These are phyloP conservation scores for Solanum tarapatanum DNA, from an alignment of 257 asterid genomes.

Conservation along the genomic window DNA sequence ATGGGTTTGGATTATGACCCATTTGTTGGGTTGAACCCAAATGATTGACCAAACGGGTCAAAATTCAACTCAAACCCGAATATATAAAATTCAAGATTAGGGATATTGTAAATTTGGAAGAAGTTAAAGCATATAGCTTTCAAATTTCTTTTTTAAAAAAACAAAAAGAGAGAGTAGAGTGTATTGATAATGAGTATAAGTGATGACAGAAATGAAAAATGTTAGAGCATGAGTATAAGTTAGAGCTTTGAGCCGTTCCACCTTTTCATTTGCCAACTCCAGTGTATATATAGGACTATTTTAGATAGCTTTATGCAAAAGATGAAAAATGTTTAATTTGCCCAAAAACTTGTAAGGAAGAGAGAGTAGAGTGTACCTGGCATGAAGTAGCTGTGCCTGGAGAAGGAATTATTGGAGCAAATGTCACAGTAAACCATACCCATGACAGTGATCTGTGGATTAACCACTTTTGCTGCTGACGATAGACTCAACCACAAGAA, in stretches of 20 bases:
- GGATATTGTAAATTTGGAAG: neutral
- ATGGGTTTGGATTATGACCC: neutral
- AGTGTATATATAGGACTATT: neutral
- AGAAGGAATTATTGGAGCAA: conserved; percentile 87
- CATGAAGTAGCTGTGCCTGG: conserved; percentile 86
- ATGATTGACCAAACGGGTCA: neutral
- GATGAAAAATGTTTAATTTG: neutral
- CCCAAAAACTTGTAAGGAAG: neutral
- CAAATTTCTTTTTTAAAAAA: too few relatives aligned
- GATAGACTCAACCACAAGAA: conserved; percentile 20
- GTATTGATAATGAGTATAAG: too few relatives aligned
- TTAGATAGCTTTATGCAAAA: neutral
- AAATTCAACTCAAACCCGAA: neutral
- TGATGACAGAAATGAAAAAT: too few relatives aligned
- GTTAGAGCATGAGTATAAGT: too few relatives aligned
- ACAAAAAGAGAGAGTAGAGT: too few relatives aligned
- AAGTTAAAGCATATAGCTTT: neutral
- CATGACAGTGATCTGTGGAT: conserved; percentile 77
- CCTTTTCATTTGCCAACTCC: neutral
- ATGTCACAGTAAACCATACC: conserved; percentile 94
- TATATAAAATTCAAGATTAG: neutral
- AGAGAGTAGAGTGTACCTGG: conserved; percentile 38
- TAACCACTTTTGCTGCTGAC: conserved; percentile 23
- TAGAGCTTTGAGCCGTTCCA: neutral
- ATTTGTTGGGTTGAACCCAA: neutral